Evolutionary conservation across 2,329 filamentous ascomycete species (phyloP).

Genomic region (Aureobasidium namibiae): DNA sequence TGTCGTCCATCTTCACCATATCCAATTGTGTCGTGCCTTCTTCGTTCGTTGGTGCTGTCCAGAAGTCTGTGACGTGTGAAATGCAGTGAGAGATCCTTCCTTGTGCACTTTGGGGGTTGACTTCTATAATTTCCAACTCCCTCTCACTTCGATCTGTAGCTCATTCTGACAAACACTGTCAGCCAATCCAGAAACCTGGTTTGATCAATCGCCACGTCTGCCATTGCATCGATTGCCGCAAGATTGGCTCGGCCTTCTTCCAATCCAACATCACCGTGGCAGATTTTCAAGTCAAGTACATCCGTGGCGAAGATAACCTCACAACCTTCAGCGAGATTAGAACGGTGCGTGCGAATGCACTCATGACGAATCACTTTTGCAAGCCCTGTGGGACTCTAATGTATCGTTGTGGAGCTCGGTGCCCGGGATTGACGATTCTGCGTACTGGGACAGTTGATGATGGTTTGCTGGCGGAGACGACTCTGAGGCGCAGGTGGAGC

Average conservation of each 20-base stretch:
- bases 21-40: background rate
- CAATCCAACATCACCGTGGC: slow-evolving; percentile 49
- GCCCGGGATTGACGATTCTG: slow-evolving; percentile 41
- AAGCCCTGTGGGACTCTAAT: slow-evolving; percentile 51
- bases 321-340: slow-evolving; percentile 37
- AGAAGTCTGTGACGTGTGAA: background rate
- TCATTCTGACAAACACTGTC: background rate
- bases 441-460: slow-evolving; percentile 57
- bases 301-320: slow-evolving; percentile 46
- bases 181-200: slow-evolving; percentile 30
- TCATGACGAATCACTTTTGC: slow-evolving; percentile 58
- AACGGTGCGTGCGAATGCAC: slow-evolving; percentile 40
- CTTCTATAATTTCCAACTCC: background rate
- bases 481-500: slow-evolving; percentile 45
- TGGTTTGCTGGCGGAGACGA: slow-evolving; percentile 48
- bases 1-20: background rate
- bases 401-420: slow-evolving; percentile 43
- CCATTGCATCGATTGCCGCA: slow-evolving; percentile 53
- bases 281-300: slow-evolving; percentile 38
- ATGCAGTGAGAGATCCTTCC: too few relatives aligned
- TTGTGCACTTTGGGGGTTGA: background rate
- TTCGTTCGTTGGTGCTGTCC: background rate
- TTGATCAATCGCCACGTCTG: slow-evolving; percentile 48
- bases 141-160: too few relatives aligned
- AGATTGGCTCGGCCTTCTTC: slow-evolving; percentile 56